Percentiles rank a stretch among this genome's conserved stretches.
Evolutionary conservation across 176 grass and related monocot genomes (phyloP).

Genomic region (Eleusine indica): DNA sequence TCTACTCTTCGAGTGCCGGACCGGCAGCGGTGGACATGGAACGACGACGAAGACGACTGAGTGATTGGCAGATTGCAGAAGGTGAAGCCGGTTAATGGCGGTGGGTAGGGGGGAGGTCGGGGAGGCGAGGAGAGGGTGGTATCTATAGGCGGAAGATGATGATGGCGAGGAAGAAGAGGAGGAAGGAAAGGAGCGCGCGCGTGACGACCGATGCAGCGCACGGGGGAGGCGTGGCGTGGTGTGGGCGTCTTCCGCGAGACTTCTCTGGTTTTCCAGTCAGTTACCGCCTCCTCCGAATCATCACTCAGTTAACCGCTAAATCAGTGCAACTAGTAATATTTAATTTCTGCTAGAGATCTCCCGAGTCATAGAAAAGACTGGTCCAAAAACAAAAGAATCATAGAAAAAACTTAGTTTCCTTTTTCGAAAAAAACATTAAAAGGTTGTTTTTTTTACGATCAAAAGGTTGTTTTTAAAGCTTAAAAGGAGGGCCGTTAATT

Average conservation of each 20-base stretch:
- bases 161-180: not conserved
- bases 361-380: no score
- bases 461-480: no score
- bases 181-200: not conserved
- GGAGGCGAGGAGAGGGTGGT: not conserved
- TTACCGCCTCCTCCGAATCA: not conserved
- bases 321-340: not conserved
- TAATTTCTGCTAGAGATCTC: no score
- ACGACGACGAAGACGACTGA: not conserved
- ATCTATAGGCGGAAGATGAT: conserved; percentile 27
- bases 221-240: not conserved
- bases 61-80: not conserved
- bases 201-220: conserved; percentile 7
- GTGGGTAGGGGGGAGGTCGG: no score
- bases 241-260: conserved; percentile 13
- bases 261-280: not conserved
- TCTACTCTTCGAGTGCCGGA: not conserved
- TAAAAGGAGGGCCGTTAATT: no score
- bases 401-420: no score
- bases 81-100: not conserved
- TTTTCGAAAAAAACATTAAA: no score
- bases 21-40: conserved; percentile 20
- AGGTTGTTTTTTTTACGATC: no score
- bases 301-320: not conserved
- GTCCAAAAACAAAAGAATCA: no score